phyloP scores from a whole-genome alignment of 495 filamentous ascomycete species.

The Neurospora sp. region DNA sequence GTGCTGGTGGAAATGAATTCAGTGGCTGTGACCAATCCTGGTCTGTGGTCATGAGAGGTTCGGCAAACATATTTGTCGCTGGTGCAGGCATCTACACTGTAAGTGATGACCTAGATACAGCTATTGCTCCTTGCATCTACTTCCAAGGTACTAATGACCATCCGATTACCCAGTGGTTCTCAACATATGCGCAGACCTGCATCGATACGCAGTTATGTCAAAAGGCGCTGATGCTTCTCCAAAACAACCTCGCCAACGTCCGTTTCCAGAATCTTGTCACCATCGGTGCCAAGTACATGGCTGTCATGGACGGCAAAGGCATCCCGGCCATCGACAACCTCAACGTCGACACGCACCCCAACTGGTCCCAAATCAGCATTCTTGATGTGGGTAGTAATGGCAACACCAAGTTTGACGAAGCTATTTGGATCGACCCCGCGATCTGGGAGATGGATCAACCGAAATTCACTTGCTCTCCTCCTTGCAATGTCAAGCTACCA shows the following conservation, averaged over 20 bases:
- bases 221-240: conserved; percentile 65
- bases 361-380: conserved; percentile 17
- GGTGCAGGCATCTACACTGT: conserved; percentile 13
- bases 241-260: conserved; percentile 53
- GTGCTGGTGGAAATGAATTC: not conserved
- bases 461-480: conserved; percentile 14
- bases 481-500: conserved; percentile 15
- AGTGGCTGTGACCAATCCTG: conserved; percentile 14
- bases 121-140: too few species aligned
- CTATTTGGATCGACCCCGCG: conserved; percentile 14
- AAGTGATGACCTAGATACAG: too few species aligned
- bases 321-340: conserved; percentile 16
- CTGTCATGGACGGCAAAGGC: conserved; percentile 12
- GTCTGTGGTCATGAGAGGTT: conserved; percentile 14
- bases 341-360: conserved; percentile 13
- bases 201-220: conserved; percentile 63
- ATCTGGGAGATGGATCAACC: conserved; percentile 18
- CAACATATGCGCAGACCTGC: conserved; percentile 65
- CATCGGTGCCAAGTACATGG: conserved; percentile 5
- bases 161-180: conserved; percentile 37
- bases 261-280: conserved; percentile 7
- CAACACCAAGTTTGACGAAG: conserved; percentile 1
- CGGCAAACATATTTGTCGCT: conserved; percentile 11
- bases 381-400: conserved; percentile 14
- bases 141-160: conserved; percentile 42